phyloP scores from a whole-genome alignment of 441 rosid genomes.

The Gossypium gossypioides region DNA sequence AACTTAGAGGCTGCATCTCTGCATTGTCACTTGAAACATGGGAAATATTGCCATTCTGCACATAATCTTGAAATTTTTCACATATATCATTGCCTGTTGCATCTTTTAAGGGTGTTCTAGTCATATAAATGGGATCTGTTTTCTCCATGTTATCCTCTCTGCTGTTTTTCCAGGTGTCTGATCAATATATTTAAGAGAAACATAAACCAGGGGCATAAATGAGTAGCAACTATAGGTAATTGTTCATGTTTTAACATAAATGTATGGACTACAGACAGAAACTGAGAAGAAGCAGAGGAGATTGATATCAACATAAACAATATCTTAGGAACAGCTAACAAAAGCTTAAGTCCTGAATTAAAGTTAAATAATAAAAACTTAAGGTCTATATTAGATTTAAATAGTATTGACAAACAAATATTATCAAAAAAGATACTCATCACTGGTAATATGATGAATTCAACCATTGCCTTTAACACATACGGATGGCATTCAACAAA shows the following conservation, averaged over 20 bases:
- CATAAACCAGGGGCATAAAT: slow-evolving; percentile 1
- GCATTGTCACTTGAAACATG: slow-evolving; percentile 21
- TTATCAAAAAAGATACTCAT: not conserved
- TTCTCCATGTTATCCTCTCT: slow-evolving; percentile 24
- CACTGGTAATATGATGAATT: not conserved
- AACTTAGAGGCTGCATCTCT: slow-evolving; percentile 21
- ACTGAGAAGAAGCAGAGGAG: not conserved
- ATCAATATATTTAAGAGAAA: not conserved
- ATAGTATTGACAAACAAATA: not conserved
- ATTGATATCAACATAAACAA: not conserved
- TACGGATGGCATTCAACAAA: not conserved
- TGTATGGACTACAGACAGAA: no score
- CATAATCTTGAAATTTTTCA: slow-evolving; percentile 36
- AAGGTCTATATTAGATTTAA: no score
- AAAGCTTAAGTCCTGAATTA: not conserved
- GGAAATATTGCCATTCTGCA: slow-evolving; percentile 17
- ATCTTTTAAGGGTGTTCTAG: slow-evolving; percentile 18
- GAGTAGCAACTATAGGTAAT: not conserved
- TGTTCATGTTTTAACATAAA: not conserved
- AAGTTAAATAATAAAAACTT: not conserved
- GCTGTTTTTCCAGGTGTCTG: slow-evolving; percentile 20
- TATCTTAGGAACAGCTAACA: not conserved
- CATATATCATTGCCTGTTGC: slow-evolving; percentile 27
- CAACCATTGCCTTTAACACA: not conserved
- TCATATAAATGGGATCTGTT: slow-evolving; percentile 26